phyloP scores from a whole-genome alignment of 257 asterid species.

The Paulownia fortunei region DNA sequence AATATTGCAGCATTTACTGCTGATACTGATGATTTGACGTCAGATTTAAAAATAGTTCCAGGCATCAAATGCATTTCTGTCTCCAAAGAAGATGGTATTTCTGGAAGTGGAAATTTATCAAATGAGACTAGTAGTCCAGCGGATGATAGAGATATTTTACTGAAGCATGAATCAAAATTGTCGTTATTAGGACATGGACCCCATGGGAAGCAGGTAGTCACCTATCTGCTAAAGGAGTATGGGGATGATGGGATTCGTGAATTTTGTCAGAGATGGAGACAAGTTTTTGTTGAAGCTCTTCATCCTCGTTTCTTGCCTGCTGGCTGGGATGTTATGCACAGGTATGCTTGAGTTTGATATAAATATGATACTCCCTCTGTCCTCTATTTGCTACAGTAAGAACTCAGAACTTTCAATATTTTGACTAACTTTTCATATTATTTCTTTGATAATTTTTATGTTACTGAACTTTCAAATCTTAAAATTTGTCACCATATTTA shows the following conservation, averaged over 20 bases:
- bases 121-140: slow-evolving; percentile 30
- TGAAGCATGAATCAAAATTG: slow-evolving; percentile 57
- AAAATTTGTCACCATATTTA: too few relatives aligned
- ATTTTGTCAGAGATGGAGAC: slow-evolving; percentile 96
- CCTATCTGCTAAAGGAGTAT: slow-evolving; percentile 57
- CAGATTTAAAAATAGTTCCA: slow-evolving; percentile 18
- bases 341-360: slow-evolving; percentile 47
- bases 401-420: not conserved
- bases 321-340: slow-evolving; percentile 98
- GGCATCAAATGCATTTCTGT: not conserved
- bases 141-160: slow-evolving; percentile 34
- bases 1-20: slow-evolving; percentile 24
- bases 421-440: not conserved
- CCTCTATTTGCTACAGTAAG: not conserved
- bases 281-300: slow-evolving; percentile 79
- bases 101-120: slow-evolving; percentile 34
- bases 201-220: slow-evolving; percentile 88
- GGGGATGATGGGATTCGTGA: slow-evolving; percentile 88
- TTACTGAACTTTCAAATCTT: not conserved
- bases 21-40: slow-evolving; percentile 25
- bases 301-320: slow-evolving; percentile 94
- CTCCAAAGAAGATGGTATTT: slow-evolving; percentile 32
- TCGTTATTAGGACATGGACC: slow-evolving; percentile 96
- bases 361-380: not conserved
- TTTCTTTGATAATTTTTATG: not conserved